Percentiles rank a stretch among this genome's conserved stretches.
Conservation (phyloP, 768 basidiomycete genomes). For the Calocera cornea region DNA sequence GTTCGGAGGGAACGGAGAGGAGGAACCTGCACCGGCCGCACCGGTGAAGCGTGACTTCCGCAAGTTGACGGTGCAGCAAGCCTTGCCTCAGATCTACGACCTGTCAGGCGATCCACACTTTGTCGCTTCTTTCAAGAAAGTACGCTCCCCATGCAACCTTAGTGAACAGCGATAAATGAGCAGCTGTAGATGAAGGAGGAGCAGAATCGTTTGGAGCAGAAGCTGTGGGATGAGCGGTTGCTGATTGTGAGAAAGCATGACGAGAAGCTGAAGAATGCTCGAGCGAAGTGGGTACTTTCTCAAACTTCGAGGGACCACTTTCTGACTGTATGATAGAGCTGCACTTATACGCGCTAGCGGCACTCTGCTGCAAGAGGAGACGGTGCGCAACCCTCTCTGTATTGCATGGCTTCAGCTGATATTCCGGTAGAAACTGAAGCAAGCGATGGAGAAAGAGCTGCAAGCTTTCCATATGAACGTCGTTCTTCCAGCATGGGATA, state of each 20-base stretch:
- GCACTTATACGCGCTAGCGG: neutral
- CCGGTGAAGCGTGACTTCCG: conserved; percentile 30
- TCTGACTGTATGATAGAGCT: neutral
- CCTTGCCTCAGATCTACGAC: conserved; percentile 49
- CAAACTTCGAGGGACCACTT: neutral
- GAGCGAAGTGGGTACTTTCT: conserved; percentile 40
- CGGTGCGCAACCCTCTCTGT: conserved; percentile 30
- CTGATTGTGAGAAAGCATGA: conserved; percentile 51
- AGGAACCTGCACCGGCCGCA: neutral
- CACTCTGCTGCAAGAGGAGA: conserved; percentile 44
- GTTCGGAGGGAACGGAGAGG: neutral
- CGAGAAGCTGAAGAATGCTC: conserved; percentile 54
- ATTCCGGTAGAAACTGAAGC: conserved; percentile 44
- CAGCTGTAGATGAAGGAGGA: conserved; percentile 48
- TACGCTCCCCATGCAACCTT: conserved; percentile 23
- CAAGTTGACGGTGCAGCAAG: conserved; percentile 50
- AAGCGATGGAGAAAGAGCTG: conserved; percentile 51
- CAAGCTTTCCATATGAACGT: conserved; percentile 55
- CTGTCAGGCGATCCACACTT: conserved; percentile 44
- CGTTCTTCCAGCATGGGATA: conserved; percentile 62
- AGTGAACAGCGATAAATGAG: too few species aligned
- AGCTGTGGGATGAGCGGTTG: conserved; percentile 53
- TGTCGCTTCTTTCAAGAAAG: conserved; percentile 38
- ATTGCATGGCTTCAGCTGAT: neutral
- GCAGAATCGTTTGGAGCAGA: conserved; percentile 54